Evolutionary conservation across 345 rosid species (phyloP), one percentile per base, ranked within the genome.

Genomic region (Excoecaria cochinchinensis): DNA sequence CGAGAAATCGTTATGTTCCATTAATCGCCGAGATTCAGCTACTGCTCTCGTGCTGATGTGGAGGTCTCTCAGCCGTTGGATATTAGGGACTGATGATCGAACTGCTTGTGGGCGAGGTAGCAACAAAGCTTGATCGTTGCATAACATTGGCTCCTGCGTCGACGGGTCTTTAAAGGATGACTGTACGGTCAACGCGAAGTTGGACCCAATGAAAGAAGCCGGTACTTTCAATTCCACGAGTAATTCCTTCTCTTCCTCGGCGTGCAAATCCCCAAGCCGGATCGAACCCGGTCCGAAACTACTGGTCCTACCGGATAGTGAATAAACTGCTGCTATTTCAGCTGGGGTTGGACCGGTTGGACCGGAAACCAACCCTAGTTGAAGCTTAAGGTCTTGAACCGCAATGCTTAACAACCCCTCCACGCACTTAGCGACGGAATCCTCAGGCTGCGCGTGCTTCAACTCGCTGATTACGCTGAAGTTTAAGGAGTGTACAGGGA

Each of bases 31-130:
- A 15, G 96, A 87, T 82, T 94, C 97, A 0, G 93, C 98, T 0
- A 90, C 70, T 0, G 97, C 94, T n/a, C 96, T 86, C 1, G 86
- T 89, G 77, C 85, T 84, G 67, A 92, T 84, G 86, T 92, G 97
- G 85, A 92, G 86, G 64, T 83, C 88, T 67, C 88, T 88, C 39
- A 92, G 77, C 86, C 97, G 91, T 77, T 79, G 72, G 83, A 90
- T 86, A 67, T 72, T 61, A 0, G 89, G 86, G 0, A 79, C 46
- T 2, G 91, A 73, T 0, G 90, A 89, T 81, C 86, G 80, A 51
- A 85, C 89, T 89, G 89, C 79, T 4, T 67, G 59, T 3, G 89
- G 85, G 2, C 79, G 80, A 9, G 98, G 97, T 7, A 87, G 61
- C 63, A 80, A 50, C 64, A 92, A 73, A 17, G 84, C 79, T 42